Percentiles rank a stretch among this genome's conserved stretches.
Conservation (phyloP, 2,329 filamentous ascomycete species). For the Colletotrichum caudatum region DNA sequence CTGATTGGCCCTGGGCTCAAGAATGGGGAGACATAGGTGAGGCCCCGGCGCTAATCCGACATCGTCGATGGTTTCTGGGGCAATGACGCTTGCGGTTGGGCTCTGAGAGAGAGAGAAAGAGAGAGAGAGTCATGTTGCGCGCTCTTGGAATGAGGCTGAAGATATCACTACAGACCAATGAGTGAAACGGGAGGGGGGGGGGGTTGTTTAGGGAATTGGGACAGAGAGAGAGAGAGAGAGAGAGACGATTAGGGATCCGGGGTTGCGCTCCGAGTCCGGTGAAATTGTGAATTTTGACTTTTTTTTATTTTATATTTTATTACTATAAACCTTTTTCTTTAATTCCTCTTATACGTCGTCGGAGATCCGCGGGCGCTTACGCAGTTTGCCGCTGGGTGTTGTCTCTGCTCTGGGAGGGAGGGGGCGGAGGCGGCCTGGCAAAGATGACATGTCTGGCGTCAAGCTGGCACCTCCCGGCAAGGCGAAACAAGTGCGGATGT, state of each 20-base stretch:
- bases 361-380: conserved; percentile 2
- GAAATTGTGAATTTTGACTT: background rate
- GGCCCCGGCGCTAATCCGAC: background rate
- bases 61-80: background rate
- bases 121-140: background rate
- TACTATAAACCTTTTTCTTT: too few species aligned
- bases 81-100: background rate
- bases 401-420: too few species aligned
- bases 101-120: background rate
- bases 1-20: background rate
- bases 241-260: conserved; percentile 11
- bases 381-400: background rate
- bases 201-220: background rate
- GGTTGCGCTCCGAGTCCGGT: background rate
- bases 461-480: background rate
- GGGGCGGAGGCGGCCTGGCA: conserved; percentile 2
- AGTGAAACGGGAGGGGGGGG: background rate
- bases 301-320: background rate
- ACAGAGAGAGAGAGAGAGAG: background rate
- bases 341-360: too few species aligned
- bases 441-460: conserved; percentile 2
- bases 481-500: background rate
- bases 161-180: background rate
- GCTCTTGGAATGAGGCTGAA: conserved; percentile 7
- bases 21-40: background rate